Percentiles rank a stretch among this genome's conserved stretches.
Conservation (phyloP, 371 early-diverging fungal species). For the Mortierella sp. region DNA sequence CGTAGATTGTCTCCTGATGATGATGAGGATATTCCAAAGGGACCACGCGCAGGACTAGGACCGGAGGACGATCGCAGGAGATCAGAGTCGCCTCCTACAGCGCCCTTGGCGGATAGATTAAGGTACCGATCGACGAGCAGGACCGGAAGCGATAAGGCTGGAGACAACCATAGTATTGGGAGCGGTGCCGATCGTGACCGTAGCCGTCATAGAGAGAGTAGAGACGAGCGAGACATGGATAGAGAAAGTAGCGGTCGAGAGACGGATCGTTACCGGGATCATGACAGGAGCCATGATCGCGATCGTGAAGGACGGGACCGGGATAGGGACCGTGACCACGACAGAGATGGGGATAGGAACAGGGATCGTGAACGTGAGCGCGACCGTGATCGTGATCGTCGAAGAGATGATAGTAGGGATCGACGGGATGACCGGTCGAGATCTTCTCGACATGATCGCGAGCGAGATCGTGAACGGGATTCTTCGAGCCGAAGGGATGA, state of each 20-base stretch:
- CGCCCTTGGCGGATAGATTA: conserved; percentile 46
- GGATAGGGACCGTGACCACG: conserved; percentile 16
- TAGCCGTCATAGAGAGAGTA: conserved; percentile 26
- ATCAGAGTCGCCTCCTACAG: conserved; percentile 44
- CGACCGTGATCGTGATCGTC: conserved; percentile 22
- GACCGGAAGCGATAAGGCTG: conserved; percentile 31
- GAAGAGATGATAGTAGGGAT: conserved; percentile 20
- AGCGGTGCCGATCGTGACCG: conserved; percentile 19
- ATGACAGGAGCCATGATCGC: conserved; percentile 15
- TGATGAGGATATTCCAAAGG: conserved; percentile 45
- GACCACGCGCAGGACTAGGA: conserved; percentile 42
- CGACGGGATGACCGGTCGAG: conserved; percentile 25
- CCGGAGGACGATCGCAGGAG: conserved; percentile 26
- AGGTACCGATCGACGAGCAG: conserved; percentile 42
- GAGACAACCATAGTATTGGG: background rate
- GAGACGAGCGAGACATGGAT: conserved; percentile 17
- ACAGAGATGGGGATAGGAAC: conserved; percentile 15
- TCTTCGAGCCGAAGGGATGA: conserved; percentile 16
- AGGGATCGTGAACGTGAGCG: conserved; percentile 20
- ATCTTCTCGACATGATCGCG: conserved; percentile 44
- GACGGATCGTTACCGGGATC: conserved; percentile 14
- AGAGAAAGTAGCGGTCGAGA: conserved; percentile 18
- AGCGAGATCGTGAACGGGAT: conserved; percentile 23
- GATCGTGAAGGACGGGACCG: conserved; percentile 12
- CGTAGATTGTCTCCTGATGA: conserved; percentile 25